Percentiles rank a stretch among this genome's conserved stretches.
Conservation (phyloP, 1,284 basidiomycete genomes). For the Papiliotrema flavescens region DNA sequence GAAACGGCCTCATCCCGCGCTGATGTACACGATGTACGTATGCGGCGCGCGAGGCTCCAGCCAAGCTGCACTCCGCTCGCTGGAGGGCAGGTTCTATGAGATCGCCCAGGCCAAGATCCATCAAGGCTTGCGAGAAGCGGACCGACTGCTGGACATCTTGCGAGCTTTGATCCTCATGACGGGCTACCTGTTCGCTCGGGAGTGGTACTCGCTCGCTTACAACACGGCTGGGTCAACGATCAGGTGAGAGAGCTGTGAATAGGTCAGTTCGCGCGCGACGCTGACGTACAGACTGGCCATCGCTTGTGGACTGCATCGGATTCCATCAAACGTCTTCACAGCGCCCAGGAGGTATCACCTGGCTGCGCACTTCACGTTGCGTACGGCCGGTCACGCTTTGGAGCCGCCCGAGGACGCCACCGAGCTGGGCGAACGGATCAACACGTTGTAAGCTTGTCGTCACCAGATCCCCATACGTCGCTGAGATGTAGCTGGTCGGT, state of each 20-base stretch:
- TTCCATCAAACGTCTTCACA: constrained; percentile 19
- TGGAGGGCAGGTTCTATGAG: constrained; percentile 30
- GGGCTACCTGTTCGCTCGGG: constrained; percentile 27
- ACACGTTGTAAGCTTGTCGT: constrained; percentile 15
- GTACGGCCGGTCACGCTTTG: constrained; percentile 19
- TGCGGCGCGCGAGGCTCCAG: constrained; percentile 21
- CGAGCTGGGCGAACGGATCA: constrained; percentile 27
- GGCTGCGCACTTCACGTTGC: constrained; percentile 16
- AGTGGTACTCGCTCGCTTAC: constrained; percentile 28
- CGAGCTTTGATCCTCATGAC: constrained; percentile 28
- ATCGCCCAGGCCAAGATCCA: constrained; percentile 33
- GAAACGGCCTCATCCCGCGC: constrained; percentile 25
- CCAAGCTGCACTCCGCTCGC: constrained; percentile 24
- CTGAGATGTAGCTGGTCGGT: constrained; percentile 30
- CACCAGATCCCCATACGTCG: not conserved
- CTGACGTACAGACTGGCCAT: constrained; percentile 17
- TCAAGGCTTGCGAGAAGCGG: constrained; percentile 19
- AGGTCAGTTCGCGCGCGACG: not conserved
- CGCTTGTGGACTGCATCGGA: constrained; percentile 27
- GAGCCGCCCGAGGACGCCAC: constrained; percentile 22
- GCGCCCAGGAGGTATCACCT: constrained; percentile 15
- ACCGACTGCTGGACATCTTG: constrained; percentile 32
- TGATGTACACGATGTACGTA: constrained; percentile 30
- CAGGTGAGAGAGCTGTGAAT: constrained; percentile 5
- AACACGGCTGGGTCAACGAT: constrained; percentile 21